These are phyloP conservation scores for Passalora sequoiae DNA, from an alignment of 2,329 filamentous ascomycete genomes.

Conservation along the genomic window DNA sequence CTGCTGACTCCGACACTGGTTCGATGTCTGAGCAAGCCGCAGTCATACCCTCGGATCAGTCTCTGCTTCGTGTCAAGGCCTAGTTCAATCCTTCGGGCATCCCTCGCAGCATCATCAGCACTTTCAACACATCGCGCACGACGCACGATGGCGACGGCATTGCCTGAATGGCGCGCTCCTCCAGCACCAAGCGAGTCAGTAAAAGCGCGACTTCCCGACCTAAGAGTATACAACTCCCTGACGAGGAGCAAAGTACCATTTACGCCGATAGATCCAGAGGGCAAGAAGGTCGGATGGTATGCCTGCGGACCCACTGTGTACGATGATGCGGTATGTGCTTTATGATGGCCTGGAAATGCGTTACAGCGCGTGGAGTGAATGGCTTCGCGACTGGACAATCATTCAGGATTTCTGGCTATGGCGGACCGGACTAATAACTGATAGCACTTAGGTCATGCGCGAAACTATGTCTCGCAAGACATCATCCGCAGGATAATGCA, in stretches of 20 bases:
- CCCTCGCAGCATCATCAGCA: constrained; percentile 4
- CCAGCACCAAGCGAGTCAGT: constrained; percentile 30
- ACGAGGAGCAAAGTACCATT: constrained; percentile 70
- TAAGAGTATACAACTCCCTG: constrained; percentile 77
- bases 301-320: constrained; percentile 79
- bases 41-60: background rate
- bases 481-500: constrained; percentile 77
- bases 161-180: constrained; percentile 33
- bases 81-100: constrained; percentile 6
- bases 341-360: background rate
- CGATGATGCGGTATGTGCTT: constrained; percentile 54
- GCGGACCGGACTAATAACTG: constrained; percentile 5
- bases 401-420: background rate
- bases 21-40: constrained; percentile 4
- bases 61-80: background rate
- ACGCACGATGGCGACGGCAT: constrained; percentile 13
- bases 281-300: constrained; percentile 74
- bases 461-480: constrained; percentile 88
- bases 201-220: constrained; percentile 41
- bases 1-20: background rate
- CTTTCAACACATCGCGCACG: background rate
- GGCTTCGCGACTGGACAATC: no score
- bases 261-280: constrained; percentile 62
- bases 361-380: no score
- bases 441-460: constrained; percentile 69